These are phyloP conservation scores for Stereum hirsutum DNA, from an alignment of 1,284 basidiomycete genomes.

Conservation along the genomic window DNA sequence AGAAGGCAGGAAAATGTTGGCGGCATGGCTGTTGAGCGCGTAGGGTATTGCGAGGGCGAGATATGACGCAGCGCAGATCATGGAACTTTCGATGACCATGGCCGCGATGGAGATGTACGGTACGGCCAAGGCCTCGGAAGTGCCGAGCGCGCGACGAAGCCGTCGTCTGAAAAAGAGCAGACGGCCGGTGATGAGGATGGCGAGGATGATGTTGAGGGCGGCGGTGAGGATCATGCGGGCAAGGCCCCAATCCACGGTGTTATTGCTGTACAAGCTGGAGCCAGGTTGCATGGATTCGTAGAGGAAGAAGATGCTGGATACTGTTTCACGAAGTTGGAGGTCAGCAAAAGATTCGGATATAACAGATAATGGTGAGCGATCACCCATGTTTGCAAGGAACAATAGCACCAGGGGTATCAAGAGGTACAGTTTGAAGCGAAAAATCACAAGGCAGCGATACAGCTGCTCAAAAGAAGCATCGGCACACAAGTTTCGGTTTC, in stretches of 20 bases:
- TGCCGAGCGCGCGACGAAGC: not conserved
- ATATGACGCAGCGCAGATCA: not conserved
- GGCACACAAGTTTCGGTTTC: no score
- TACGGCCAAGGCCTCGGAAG: not conserved
- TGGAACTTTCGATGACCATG: not conserved
- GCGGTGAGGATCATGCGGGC: slow-evolving; percentile 25
- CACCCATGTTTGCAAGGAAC: not conserved
- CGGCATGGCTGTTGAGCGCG: not conserved
- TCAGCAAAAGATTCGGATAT: not conserved
- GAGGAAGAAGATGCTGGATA: slow-evolving; percentile 1
- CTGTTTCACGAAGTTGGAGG: not conserved
- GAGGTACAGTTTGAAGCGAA: not conserved
- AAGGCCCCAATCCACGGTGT: slow-evolving; percentile 13
- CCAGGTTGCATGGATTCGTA: slow-evolving; percentile 11
- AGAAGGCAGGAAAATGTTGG: not conserved
- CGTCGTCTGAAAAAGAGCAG: slow-evolving; percentile 2
- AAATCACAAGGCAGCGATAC: slow-evolving; percentile 1
- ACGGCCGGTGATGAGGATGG: slow-evolving; percentile 4
- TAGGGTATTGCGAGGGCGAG: not conserved
- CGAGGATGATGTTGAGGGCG: slow-evolving; percentile 12
- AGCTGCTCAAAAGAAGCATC: not conserved
- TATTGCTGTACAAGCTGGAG: slow-evolving; percentile 14
- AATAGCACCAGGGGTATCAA: not conserved
- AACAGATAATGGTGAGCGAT: not conserved
- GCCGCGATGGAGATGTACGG: not conserved